These are phyloP conservation scores for Aureobasidium leucospermi DNA, from an alignment of 2,329 filamentous ascomycete genomes.

Conservation along the genomic window DNA sequence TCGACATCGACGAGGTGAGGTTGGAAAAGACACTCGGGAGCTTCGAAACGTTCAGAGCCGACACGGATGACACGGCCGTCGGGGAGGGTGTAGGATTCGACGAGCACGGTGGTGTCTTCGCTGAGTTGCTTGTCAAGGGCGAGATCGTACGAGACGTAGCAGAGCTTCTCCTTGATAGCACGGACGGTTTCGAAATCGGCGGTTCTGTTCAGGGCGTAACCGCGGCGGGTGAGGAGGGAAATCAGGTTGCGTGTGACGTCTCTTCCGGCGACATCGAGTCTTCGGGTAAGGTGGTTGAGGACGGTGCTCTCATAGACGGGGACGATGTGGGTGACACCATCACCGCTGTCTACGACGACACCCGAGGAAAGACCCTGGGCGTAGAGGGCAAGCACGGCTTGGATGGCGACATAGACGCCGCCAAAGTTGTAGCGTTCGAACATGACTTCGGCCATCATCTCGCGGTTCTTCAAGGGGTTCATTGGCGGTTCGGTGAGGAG, in stretches of 20 bases:
- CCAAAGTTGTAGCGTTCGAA: conserved; percentile 95
- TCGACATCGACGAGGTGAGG: conserved; percentile 96
- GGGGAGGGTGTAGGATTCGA: conserved; percentile 94
- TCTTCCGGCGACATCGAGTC: conserved; percentile 89
- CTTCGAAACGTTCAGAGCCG: conserved; percentile 94
- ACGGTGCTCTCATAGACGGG: conserved; percentile 98
- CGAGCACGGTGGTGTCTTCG: conserved; percentile 93
- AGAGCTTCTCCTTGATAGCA: conserved; percentile 99
- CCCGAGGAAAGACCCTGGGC: conserved; percentile 79
- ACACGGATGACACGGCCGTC: conserved; percentile 95
- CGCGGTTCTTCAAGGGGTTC: conserved; percentile 93
- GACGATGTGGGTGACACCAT: conserved; percentile 97
- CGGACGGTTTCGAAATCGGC: conserved; percentile 98
- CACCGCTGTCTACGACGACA: conserved; percentile 97
- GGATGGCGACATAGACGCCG: conserved; percentile 95
- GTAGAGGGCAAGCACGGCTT: conserved; percentile 91
- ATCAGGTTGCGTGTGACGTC: conserved; percentile 99
- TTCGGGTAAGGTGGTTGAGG: conserved; percentile 88
- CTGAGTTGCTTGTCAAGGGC: conserved; percentile 92
- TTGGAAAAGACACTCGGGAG: conserved; percentile 96
- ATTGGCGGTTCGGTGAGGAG: conserved; percentile 94
- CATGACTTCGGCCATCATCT: conserved; percentile 99
- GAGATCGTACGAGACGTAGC: conserved; percentile 97
- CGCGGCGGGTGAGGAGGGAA: conserved; percentile 82
- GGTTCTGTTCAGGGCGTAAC: conserved; percentile 94